Percentiles rank a stretch among this genome's conserved stretches.
Evolutionary conservation across 352 stramenopile species (phyloP).

Genomic region (Pythium phragmitis): DNA sequence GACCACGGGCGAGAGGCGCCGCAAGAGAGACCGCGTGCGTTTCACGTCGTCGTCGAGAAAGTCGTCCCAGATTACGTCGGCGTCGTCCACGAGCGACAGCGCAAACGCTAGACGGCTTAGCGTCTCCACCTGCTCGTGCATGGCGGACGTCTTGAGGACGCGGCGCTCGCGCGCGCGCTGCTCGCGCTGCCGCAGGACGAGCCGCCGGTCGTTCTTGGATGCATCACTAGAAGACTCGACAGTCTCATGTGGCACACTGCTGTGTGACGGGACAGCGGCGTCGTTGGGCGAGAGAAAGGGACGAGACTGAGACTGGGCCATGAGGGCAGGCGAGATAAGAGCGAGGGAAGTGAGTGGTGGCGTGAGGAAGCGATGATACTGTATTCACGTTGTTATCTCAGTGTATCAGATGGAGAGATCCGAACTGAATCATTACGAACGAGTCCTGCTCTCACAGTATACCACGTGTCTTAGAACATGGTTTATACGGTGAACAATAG

Average conservation of each 20-base stretch:
- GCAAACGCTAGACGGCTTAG: neutral
- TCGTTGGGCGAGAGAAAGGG: too few relatives aligned
- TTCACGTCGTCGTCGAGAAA: conserved; percentile 13
- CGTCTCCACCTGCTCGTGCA: conserved; percentile 2
- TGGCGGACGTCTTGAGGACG: neutral
- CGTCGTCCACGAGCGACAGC: neutral
- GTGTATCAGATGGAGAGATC: too few relatives aligned
- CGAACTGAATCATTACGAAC: too few relatives aligned
- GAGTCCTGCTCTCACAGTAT: too few relatives aligned
- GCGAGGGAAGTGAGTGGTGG: neutral
- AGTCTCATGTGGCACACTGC: neutral
- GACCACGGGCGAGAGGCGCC: neutral
- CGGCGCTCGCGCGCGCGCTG: neutral
- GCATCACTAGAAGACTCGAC: too few relatives aligned
- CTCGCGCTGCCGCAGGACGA: neutral
- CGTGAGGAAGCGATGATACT: too few relatives aligned
- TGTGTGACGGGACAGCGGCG: neutral
- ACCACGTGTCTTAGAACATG: too few relatives aligned
- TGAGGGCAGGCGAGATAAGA: neutral
- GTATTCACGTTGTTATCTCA: too few relatives aligned
- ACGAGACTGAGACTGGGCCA: neutral
- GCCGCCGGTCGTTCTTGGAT: neutral
- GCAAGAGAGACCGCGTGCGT: neutral
- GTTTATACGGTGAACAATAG: too few relatives aligned
- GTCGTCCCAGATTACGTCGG: conserved; percentile 6